Evolutionary conservation across 108 stramenopile species (phyloP), one percentile per base, ranked within the genome.

Genomic region (Nitzschia sp.): DNA sequence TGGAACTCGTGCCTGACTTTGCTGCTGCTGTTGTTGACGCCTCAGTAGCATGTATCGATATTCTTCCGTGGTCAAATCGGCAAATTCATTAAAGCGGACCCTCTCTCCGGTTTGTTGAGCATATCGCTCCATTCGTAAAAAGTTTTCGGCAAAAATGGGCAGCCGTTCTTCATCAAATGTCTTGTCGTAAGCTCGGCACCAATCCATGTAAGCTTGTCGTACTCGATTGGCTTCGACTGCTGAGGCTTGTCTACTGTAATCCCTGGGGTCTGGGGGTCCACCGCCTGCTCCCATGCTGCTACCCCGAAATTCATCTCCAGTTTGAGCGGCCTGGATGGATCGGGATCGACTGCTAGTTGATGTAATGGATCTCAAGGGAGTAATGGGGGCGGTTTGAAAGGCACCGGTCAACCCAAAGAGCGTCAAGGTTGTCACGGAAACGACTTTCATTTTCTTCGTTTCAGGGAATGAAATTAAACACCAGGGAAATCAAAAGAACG

Each of bases 21-120:
- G 38, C 13, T 42, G 38, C 38, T 42, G 49, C 21, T 51, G 49
- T 51, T 51, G 49, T 19, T 8, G n/a, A 4, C 4, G n/a, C 4
- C 18, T 5, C 17, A 51, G 30, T 5, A 59, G 26, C 55, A 60
- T 48, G 25, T 57, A 15, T 2, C 33, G 34, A 53, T 71, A 71
- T 63, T 63, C 70, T 5, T 63, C 70, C 21, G 61, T 42, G 18
- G 70, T 45, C 57, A 71, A 31, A 34, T 71, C 70, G 3, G 70
- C 70, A 35, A 62, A 63, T 38, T 61, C 36, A 48, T 63, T 71
- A 19, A 71, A 46, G 5, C 35, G 33, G 13, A 62, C 59, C 21
- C 29, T 29, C 54, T 71, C 60, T 17, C 60, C 60, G 34, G 61
- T 63, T 71, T 71, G 42, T 33, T 27, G 17, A 23, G 45, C 42